Conservation (phyloP, 768 basidiomycete species). For the Kwoniella sp. region DNA sequence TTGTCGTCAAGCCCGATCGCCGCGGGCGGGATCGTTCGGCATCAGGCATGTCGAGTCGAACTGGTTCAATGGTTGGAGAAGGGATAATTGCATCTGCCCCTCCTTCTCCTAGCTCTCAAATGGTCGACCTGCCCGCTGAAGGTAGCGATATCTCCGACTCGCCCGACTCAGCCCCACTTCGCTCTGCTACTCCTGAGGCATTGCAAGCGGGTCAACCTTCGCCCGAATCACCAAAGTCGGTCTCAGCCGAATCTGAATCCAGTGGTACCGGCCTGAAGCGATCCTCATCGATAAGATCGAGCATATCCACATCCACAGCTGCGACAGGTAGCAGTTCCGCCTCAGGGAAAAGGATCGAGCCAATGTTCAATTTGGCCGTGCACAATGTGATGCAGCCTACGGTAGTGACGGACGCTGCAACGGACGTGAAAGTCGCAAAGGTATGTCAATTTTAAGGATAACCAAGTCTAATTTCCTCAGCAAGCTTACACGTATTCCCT, state of each 20-base stretch:
- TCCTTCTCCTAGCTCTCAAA: slow-evolving; percentile 10
- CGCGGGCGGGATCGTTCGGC: slow-evolving; percentile 32
- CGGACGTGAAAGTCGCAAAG: slow-evolving; percentile 55
- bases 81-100: slow-evolving; percentile 5
- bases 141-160: slow-evolving; percentile 8
- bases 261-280: slow-evolving; percentile 14
- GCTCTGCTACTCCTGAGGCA: not conserved
- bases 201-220: not conserved
- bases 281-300: slow-evolving; percentile 28
- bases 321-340: slow-evolving; percentile 29
- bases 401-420: slow-evolving; percentile 54
- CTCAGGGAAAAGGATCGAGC: slow-evolving; percentile 47
- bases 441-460: slow-evolving; percentile 52
- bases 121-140: slow-evolving; percentile 16
- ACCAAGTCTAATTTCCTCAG: not conserved
- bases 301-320: slow-evolving; percentile 21
- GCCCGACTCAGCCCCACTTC: slow-evolving; percentile 6
- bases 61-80: slow-evolving; percentile 11
- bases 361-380: slow-evolving; percentile 54
- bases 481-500: not conserved
- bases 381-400: slow-evolving; percentile 55
- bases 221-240: slow-evolving; percentile 14
- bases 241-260: slow-evolving; percentile 7
- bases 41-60: slow-evolving; percentile 14
- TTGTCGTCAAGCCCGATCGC: slow-evolving; percentile 60